Percentiles rank a stretch among this genome's conserved stretches.
Conservation (phyloP, 805 yeast species). For the Saccharomycopsis microspora region DNA sequence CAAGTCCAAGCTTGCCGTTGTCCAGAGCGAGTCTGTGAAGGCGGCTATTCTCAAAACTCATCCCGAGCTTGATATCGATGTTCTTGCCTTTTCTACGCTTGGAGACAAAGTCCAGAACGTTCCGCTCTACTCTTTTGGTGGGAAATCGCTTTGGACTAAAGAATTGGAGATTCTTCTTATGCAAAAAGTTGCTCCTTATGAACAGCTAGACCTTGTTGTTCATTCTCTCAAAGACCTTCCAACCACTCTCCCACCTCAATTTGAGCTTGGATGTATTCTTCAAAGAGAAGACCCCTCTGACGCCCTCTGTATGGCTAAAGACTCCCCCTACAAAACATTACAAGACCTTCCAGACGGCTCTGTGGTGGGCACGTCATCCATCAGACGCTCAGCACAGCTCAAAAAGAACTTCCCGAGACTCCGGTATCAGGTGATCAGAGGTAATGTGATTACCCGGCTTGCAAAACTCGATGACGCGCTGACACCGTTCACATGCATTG, state of each 20-base stretch:
- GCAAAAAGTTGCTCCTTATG: constrained; percentile 46
- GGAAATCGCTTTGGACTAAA: constrained; percentile 93
- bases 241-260: constrained; percentile 79
- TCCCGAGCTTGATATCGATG: constrained; percentile 61
- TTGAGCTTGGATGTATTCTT: constrained; percentile 78
- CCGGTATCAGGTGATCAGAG: constrained; percentile 75
- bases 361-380: constrained; percentile 89
- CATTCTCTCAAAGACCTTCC: constrained; percentile 94
- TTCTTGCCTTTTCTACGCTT: constrained; percentile 70
- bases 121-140: constrained; percentile 91
- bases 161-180: constrained; percentile 77
- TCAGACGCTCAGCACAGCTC: constrained; percentile 88
- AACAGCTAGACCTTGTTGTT: constrained; percentile 76
- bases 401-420: constrained; percentile 68
- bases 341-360: constrained; percentile 75
- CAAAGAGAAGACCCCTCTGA: constrained; percentile 90
- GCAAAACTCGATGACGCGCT: constrained; percentile 65
- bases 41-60: constrained; percentile 42
- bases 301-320: constrained; percentile 67
- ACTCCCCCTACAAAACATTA: constrained; percentile 51
- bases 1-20: constrained; percentile 76
- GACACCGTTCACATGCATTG: constrained; percentile 56
- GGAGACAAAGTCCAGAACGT: constrained; percentile 82
- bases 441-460: constrained; percentile 72
- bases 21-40: constrained; percentile 71